Evolutionary conservation across 192 early-diverging fungal species (phyloP).

Genomic region (Dimargaris cristalligena): DNA sequence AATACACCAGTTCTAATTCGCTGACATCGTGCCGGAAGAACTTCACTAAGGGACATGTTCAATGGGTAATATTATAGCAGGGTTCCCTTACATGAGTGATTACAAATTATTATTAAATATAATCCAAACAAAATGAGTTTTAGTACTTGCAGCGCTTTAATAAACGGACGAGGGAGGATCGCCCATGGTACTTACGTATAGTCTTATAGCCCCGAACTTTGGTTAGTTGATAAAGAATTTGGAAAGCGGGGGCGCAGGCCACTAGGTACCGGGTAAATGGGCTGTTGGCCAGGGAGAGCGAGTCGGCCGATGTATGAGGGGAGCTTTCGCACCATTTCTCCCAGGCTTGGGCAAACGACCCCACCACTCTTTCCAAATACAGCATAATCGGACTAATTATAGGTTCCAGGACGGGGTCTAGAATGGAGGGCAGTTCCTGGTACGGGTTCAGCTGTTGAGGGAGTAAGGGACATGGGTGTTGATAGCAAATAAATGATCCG

Average conservation of each 20-base stretch:
- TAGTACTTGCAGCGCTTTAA: no score
- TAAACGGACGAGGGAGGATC: no score
- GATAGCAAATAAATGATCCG: no score
- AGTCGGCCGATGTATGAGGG: neutral
- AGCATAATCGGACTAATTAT: constrained; percentile 42
- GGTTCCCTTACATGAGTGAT: no score
- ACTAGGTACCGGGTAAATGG: neutral
- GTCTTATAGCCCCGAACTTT: constrained; percentile 86
- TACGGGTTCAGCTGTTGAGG: constrained; percentile 31
- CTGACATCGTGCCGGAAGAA: constrained; percentile 81
- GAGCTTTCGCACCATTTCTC: constrained; percentile 1
- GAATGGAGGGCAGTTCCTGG: constrained; percentile 59
- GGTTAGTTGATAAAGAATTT: constrained; percentile 50
- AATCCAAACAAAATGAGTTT: no score
- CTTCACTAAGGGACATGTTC: no score
- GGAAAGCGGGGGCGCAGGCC: constrained; percentile 13
- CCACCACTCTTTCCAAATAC: constrained; percentile 29
- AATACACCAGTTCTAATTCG: constrained; percentile 77
- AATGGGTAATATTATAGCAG: no score
- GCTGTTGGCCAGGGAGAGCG: constrained; percentile 11
- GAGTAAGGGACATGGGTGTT: no score
- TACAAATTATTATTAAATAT: no score
- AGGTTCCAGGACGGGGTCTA: constrained; percentile 54
- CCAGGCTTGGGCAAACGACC: constrained; percentile 1
- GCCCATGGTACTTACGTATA: no score